Percentiles rank a stretch among this genome's conserved stretches.
Evolutionary conservation across 106 monocot genomes (phyloP).

Genomic region (Dioscorea zingiberensis): DNA sequence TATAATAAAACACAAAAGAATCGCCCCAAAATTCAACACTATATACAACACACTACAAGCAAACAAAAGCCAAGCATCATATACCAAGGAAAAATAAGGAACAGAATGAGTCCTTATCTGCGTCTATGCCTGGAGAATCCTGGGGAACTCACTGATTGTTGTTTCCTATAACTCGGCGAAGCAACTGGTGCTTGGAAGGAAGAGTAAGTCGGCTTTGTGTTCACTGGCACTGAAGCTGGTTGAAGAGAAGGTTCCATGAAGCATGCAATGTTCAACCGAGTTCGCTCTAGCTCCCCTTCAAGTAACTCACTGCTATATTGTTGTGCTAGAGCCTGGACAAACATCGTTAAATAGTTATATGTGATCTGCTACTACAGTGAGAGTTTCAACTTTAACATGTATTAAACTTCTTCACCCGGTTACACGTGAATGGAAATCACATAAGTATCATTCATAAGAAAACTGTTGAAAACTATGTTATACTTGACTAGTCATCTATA

Average conservation of each 20-base stretch:
- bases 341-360: not conserved
- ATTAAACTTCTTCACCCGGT: too few relatives aligned
- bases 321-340: constrained; percentile 64
- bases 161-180: constrained; percentile 57
- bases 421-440: too few relatives aligned
- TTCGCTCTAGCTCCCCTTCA: constrained; percentile 78
- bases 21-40: too few relatives aligned
- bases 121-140: constrained; percentile 39
- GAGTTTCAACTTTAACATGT: too few relatives aligned
- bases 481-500: too few relatives aligned
- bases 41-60: too few relatives aligned
- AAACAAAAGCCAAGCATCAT: too few relatives aligned
- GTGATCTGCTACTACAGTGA: too few relatives aligned
- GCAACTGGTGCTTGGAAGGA: constrained; percentile 25
- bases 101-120: constrained; percentile 23
- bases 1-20: too few relatives aligned
- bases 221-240: constrained; percentile 18
- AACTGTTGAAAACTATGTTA: too few relatives aligned
- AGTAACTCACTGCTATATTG: constrained; percentile 68
- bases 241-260: constrained; percentile 74
- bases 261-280: constrained; percentile 92
- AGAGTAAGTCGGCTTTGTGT: constrained; percentile 23
- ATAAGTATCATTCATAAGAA: too few relatives aligned
- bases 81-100: too few relatives aligned
- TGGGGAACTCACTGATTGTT: constrained; percentile 44